phyloP scores from a whole-genome alignment of 2,329 filamentous ascomycete genomes.

The Monascus ruber region DNA sequence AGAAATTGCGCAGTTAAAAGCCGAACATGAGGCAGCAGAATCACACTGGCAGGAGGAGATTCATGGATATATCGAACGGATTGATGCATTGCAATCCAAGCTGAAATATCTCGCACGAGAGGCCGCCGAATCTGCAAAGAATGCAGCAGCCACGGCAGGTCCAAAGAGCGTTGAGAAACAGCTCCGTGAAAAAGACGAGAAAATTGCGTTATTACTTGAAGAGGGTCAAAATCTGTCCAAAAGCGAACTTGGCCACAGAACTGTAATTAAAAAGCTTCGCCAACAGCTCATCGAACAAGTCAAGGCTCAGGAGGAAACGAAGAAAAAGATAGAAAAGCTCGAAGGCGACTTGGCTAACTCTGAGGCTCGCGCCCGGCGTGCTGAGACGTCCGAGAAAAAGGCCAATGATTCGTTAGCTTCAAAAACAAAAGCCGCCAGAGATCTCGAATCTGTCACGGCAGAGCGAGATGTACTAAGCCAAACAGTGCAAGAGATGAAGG shows the following conservation, averaged over 20 bases:
- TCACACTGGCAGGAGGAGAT: slow-evolving; percentile 67
- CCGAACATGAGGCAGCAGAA: slow-evolving; percentile 41
- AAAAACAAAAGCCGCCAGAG: slow-evolving; percentile 42
- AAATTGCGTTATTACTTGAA: slow-evolving; percentile 79
- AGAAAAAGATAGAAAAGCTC: slow-evolving; percentile 47
- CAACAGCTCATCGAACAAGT: slow-evolving; percentile 41
- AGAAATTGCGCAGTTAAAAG: slow-evolving; percentile 38
- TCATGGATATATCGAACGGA: slow-evolving; percentile 71
- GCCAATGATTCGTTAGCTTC: slow-evolving; percentile 44
- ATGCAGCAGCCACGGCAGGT: slow-evolving; percentile 50
- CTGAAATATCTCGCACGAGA: slow-evolving; percentile 77
- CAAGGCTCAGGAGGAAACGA: slow-evolving; percentile 37
- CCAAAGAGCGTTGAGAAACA: slow-evolving; percentile 62
- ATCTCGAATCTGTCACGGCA: slow-evolving; percentile 49
- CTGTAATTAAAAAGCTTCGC: slow-evolving; percentile 68
- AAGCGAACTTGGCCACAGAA: slow-evolving; percentile 73
- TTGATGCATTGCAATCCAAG: slow-evolving; percentile 86
- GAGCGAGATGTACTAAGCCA: slow-evolving; percentile 54
- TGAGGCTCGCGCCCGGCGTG: slow-evolving; percentile 48
- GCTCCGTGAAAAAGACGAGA: slow-evolving; percentile 78
- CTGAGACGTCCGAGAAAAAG: slow-evolving; percentile 48
- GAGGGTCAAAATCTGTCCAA: slow-evolving; percentile 84
- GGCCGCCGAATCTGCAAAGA: slow-evolving; percentile 62
- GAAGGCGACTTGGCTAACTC: slow-evolving; percentile 42
- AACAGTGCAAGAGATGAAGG: slow-evolving; percentile 56